Evolutionary conservation across 805 yeast species (phyloP).

Genomic region (Brettanomyces nanus): DNA sequence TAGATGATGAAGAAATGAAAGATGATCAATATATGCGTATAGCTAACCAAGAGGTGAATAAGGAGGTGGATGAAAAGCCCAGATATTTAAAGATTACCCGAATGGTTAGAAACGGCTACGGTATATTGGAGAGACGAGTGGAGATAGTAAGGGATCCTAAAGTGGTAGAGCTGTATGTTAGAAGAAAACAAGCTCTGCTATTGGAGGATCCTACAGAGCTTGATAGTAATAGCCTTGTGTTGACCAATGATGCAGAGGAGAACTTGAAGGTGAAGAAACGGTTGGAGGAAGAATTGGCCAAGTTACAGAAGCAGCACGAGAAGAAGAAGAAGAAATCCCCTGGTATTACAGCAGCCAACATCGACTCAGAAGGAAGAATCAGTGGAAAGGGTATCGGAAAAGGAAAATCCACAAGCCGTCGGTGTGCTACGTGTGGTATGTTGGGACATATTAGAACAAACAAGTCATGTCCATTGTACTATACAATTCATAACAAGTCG

Average conservation of each 20-base stretch:
- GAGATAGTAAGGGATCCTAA: conserved; percentile 80
- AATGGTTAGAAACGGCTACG: conserved; percentile 75
- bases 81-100: conserved; percentile 56
- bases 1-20: conserved; percentile 18
- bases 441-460: conserved; percentile 92
- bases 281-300: conserved; percentile 72
- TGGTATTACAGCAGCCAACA: conserved; percentile 26
- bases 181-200: conserved; percentile 34
- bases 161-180: conserved; percentile 77
- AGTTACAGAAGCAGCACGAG: conserved; percentile 68
- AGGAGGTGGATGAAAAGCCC: conserved; percentile 25
- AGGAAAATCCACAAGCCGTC: conserved; percentile 65
- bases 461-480: conserved; percentile 84
- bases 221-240: conserved; percentile 62
- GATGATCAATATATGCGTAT: conserved; percentile 29
- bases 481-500: conserved; percentile 29
- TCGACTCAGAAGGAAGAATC: conserved; percentile 30
- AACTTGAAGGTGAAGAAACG: conserved; percentile 69
- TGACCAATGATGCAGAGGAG: conserved; percentile 78
- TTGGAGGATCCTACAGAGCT: conserved; percentile 37
- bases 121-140: conserved; percentile 72
- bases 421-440: conserved; percentile 94
- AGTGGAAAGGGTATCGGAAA: conserved; percentile 68
- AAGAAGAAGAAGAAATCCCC: conserved; percentile 27
- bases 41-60: conserved; percentile 25